These are phyloP conservation scores for Penicillium oxalicum DNA, from an alignment of 2,329 filamentous ascomycete species.

Conservation along the genomic window DNA sequence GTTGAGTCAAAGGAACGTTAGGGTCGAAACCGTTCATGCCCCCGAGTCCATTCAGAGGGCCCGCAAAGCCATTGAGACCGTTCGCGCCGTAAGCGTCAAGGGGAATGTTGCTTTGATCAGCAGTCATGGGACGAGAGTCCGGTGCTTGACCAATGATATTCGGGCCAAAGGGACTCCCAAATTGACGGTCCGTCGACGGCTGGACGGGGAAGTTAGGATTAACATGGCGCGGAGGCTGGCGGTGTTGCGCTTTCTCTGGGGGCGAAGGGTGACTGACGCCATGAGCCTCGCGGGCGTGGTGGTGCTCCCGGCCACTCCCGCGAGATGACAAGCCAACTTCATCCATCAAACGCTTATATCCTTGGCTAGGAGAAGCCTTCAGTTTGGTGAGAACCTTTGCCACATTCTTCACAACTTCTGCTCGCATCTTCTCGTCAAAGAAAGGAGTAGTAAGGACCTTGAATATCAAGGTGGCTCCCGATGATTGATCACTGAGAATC, in stretches of 20 bases:
- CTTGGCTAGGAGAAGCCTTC: constrained; percentile 89
- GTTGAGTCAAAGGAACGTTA: constrained; percentile 39
- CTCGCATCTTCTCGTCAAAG: constrained; percentile 85
- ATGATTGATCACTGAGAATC: constrained; percentile 84
- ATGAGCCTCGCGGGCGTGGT: constrained; percentile 36
- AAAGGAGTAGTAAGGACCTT: constrained; percentile 97
- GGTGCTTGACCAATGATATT: constrained; percentile 31
- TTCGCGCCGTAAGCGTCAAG: constrained; percentile 38
- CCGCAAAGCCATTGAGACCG: constrained; percentile 27
- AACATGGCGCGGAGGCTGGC: constrained; percentile 39
- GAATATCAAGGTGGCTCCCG: constrained; percentile 93
- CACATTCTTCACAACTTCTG: constrained; percentile 85
- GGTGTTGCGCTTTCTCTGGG: constrained; percentile 39
- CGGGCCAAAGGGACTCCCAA: constrained; percentile 35
- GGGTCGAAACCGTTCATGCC: constrained; percentile 32
- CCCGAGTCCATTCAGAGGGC: constrained; percentile 25
- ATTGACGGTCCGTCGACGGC: constrained; percentile 39
- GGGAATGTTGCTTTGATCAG: constrained; percentile 29
- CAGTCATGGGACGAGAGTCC: constrained; percentile 35
- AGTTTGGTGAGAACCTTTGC: constrained; percentile 81
- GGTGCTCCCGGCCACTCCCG: constrained; percentile 34
- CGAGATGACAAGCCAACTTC: constrained; percentile 78
- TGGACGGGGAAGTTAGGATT: constrained; percentile 33
- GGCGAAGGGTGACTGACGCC: constrained; percentile 28
- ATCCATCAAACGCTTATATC: constrained; percentile 98